These are phyloP conservation scores for Ceratobasidium sp. DNA, from an alignment of 1,284 basidiomycete genomes.

Conservation along the genomic window DNA sequence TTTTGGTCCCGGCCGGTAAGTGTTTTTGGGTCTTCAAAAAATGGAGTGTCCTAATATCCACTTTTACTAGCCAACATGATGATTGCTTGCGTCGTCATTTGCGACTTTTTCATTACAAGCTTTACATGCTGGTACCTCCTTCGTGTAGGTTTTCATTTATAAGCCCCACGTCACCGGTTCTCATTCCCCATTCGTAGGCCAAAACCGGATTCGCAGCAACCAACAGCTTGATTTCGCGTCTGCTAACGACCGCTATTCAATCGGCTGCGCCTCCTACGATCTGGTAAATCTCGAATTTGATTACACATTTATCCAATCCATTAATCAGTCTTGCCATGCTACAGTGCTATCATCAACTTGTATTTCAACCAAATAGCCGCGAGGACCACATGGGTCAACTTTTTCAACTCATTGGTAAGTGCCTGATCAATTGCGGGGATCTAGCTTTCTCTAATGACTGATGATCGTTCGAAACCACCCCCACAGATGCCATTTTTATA, in stretches of 20 bases:
- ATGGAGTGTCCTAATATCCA: no score
- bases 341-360: conserved; percentile 31
- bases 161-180: neutral
- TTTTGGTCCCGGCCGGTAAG: conserved; percentile 7
- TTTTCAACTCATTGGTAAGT: conserved; percentile 36
- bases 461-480: neutral
- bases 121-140: conserved; percentile 33
- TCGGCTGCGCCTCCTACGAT: conserved; percentile 29
- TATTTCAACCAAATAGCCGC: conserved; percentile 13
- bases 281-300: conserved; percentile 7
- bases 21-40: neutral
- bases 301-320: neutral
- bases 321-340: neutral
- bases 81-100: conserved; percentile 28
- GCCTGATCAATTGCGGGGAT: neutral
- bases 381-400: conserved; percentile 20
- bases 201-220: conserved; percentile 34
- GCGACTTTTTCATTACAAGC: conserved; percentile 25
- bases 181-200: neutral
- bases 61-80: conserved; percentile 34
- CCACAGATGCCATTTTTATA: conserved; percentile 34
- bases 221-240: conserved; percentile 22
- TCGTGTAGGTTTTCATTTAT: neutral
- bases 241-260: conserved; percentile 24
- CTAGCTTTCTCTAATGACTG: neutral